Conservation (phyloP, 805 yeast genomes). For the Metschnikowia lunata region DNA sequence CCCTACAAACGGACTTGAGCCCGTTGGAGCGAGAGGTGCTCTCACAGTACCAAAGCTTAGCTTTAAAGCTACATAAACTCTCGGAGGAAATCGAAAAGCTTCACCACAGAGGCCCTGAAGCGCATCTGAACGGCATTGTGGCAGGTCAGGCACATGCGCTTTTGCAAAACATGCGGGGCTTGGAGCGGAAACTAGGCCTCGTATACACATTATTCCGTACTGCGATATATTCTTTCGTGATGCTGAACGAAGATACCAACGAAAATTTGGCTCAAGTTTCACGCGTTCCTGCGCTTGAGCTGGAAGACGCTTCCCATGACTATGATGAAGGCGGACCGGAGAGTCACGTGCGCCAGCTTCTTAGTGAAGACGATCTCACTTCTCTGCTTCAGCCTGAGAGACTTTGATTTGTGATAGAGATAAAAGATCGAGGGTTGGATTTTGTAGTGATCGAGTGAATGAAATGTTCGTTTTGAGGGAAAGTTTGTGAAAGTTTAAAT, state of each 20-base stretch:
- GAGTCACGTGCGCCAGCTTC: too few species aligned
- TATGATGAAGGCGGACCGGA: too few species aligned
- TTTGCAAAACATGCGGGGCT: slow-evolving; percentile 48
- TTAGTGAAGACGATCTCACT: too few species aligned
- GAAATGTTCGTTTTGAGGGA: too few species aligned
- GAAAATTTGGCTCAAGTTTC: too few species aligned
- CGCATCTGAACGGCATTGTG: background rate
- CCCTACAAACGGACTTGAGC: slow-evolving; percentile 15
- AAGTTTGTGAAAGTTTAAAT: too few species aligned
- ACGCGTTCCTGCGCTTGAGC: too few species aligned
- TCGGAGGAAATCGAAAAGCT: slow-evolving; percentile 31
- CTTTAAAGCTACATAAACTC: slow-evolving; percentile 28
- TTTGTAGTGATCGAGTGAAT: too few species aligned
- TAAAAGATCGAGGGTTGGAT: too few species aligned
- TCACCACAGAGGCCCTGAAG: slow-evolving; percentile 8
- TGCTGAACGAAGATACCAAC: slow-evolving; percentile 31
- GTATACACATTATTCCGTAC: slow-evolving; percentile 66
- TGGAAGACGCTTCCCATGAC: too few species aligned
- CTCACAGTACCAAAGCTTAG: slow-evolving; percentile 35
- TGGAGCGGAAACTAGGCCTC: slow-evolving; percentile 60
- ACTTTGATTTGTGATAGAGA: too few species aligned
- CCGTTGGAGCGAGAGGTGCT: slow-evolving; percentile 34
- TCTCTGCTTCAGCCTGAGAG: too few species aligned
- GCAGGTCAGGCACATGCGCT: slow-evolving; percentile 27
- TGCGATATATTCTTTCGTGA: slow-evolving; percentile 61